A percentile compares a stretch with the other conserved stretches of the same genome.
Evolutionary conservation across 192 early-diverging fungal species (phyloP).

Genomic region (Mortierella alpina): DNA sequence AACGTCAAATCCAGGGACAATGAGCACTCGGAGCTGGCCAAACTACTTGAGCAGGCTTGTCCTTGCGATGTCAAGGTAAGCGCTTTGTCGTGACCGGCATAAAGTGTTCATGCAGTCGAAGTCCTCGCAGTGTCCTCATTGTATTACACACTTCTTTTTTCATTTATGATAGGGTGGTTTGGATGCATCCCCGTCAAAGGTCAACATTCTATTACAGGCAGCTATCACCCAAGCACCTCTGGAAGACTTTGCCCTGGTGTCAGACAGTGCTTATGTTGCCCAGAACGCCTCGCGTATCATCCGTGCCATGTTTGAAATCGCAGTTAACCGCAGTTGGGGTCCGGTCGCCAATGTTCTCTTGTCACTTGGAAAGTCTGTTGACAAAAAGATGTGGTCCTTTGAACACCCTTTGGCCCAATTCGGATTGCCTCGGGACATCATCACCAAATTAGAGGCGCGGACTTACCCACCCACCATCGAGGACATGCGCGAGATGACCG

Average conservation of each 20-base stretch:
- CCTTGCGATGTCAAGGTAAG: constrained; percentile 88
- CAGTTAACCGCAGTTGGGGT: constrained; percentile 91
- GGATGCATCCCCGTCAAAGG: constrained; percentile 89
- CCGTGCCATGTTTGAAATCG: constrained; percentile 96
- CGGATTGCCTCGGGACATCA: constrained; percentile 76
- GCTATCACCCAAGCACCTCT: constrained; percentile 81
- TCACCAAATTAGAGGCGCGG: constrained; percentile 78
- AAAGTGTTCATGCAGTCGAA: not conserved
- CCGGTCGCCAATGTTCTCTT: constrained; percentile 81
- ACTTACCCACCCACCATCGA: constrained; percentile 63
- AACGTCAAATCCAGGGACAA: constrained; percentile 92
- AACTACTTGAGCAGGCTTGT: constrained; percentile 74
- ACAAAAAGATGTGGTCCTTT: constrained; percentile 92
- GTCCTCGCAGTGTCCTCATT: not conserved
- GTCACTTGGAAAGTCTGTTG: constrained; percentile 88
- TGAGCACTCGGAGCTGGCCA: constrained; percentile 85
- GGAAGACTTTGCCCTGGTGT: constrained; percentile 95
- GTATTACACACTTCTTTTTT: not conserved
- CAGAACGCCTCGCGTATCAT: constrained; percentile 95
- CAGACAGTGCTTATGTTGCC: constrained; percentile 93
- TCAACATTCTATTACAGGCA: constrained; percentile 94
- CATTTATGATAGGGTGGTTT: constrained; percentile 68
- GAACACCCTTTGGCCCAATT: constrained; percentile 92
- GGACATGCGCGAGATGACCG: constrained; percentile 85
- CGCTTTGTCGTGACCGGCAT: not conserved